Base-by-base conservation (phyloP, 257 asterid species). In the Thymus quinquecostatus region DNA sequence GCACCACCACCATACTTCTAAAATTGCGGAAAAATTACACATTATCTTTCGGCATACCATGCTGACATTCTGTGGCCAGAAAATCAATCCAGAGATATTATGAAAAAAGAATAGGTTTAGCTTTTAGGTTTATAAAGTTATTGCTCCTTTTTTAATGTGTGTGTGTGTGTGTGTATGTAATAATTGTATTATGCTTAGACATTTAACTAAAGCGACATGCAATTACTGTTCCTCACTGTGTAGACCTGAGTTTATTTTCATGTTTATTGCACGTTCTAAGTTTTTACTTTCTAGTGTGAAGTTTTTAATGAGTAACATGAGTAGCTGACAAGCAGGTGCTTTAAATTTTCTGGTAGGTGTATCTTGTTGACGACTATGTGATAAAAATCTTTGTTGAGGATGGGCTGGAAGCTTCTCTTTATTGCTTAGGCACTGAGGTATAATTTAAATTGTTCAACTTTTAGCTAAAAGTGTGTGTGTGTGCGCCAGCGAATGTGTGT, bases 401-500 rank as follows among this genome's bases (percentile, higher is more conserved):
- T 54, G 99, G 99, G 61, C 75, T 82, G 64, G 97, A 89, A 77
- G 85, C 88, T 80, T 88, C 92, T 68, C 95, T 94, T 72, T 86
- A 88, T 84, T 80, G 89, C 80, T 84, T 95, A 79, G 98, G 98
- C 79, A 88, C 99, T 48, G 99, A 95, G 95, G 99, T 92, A 86
- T 68, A 29, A 43, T 80, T 60, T 68, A 9, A 40, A 38, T 53
- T 71, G 44, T 66, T 45, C 43, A 43, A 33, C 59, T 10, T 75
- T 60, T 58, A 60, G 67, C 80, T 40, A 60, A 36, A 55, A 60
- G 41, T 60, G 66, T 68, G 66, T 50, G 5, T 5, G 41, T 60
- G 57, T 58, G 6, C 65, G 68, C 63, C 65, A 21, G 21, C 21
- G 21, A 21, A 21, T 50, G 6, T 3, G 61, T 28, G 2, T 54